phyloP scores from a whole-genome alignment of 2,329 filamentous ascomycete genomes.

The Trichoderma cornu-damae region DNA sequence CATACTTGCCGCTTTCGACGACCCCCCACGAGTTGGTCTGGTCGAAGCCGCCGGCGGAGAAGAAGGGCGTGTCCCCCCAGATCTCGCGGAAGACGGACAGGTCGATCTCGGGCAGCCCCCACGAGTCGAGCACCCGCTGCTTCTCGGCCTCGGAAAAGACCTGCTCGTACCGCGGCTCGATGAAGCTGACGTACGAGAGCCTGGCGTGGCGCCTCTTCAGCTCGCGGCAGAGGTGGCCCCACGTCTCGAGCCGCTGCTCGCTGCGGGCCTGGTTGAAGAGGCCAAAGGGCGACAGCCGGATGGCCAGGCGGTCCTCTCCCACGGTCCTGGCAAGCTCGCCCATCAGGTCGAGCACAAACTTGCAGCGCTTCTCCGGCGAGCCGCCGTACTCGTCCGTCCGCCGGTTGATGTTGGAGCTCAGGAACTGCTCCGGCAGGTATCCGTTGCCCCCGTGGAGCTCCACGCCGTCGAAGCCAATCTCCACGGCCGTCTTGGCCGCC shows the following conservation, averaged over 20 bases:
- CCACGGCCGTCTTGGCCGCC: constrained; percentile 42
- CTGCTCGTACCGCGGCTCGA: constrained; percentile 53
- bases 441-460: constrained; percentile 40
- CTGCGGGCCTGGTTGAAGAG: constrained; percentile 48
- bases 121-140: constrained; percentile 43
- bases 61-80: constrained; percentile 48
- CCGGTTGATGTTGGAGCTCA: constrained; percentile 34
- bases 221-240: constrained; percentile 44
- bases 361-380: constrained; percentile 33
- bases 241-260: constrained; percentile 49
- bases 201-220: constrained; percentile 41
- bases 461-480: constrained; percentile 46
- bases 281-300: constrained; percentile 45
- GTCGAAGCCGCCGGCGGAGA: constrained; percentile 51
- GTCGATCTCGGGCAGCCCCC: constrained; percentile 42
- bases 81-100: constrained; percentile 46
- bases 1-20: constrained; percentile 39
- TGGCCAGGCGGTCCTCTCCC: constrained; percentile 42
- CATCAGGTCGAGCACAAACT: constrained; percentile 54
- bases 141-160: constrained; percentile 46
- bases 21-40: constrained; percentile 47
- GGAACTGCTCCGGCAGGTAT: constrained; percentile 39
- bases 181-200: constrained; percentile 51
- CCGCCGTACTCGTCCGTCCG: constrained; percentile 36
- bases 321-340: constrained; percentile 38